These are phyloP conservation scores for Blastomyces emzantsi DNA, from an alignment of 2,329 filamentous ascomycete genomes.

Conservation along the genomic window DNA sequence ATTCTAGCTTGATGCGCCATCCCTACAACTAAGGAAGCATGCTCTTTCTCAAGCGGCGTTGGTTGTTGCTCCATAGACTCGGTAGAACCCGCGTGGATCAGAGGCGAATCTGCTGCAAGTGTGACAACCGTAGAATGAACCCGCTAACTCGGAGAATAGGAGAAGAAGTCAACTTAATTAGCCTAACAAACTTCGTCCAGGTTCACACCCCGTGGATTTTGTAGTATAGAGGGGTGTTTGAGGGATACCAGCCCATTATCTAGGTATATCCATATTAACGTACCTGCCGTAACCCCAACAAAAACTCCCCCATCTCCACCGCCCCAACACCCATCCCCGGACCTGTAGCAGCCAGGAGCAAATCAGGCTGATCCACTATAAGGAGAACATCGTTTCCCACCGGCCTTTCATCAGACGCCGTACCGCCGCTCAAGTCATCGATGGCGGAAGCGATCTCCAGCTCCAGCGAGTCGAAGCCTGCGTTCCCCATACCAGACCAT, in stretches of 20 bases:
- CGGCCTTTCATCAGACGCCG: conserved; percentile 15
- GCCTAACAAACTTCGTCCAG: no score
- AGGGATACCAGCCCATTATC: conserved; percentile 7
- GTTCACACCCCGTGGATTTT: not conserved
- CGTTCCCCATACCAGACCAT: conserved; percentile 18
- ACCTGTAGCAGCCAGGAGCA: conserved; percentile 52
- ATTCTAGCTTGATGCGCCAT: conserved; percentile 66
- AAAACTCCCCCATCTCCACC: conserved; percentile 44
- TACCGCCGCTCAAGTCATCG: conserved; percentile 20
- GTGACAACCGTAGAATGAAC: conserved; percentile 59
- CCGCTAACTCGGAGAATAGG: conserved; percentile 34
- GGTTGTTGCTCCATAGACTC: conserved; percentile 32
- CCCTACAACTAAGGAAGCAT: conserved; percentile 61
- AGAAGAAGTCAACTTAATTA: not conserved
- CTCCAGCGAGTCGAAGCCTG: conserved; percentile 29
- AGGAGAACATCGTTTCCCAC: conserved; percentile 42
- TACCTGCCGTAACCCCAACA: conserved; percentile 57
- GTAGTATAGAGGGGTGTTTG: not conserved
- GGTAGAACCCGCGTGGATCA: conserved; percentile 45
- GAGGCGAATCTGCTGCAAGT: conserved; percentile 62
- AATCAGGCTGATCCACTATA: conserved; percentile 57
- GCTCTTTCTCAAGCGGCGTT: conserved; percentile 60
- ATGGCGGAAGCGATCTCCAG: conserved; percentile 28
- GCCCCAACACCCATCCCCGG: conserved; percentile 36
- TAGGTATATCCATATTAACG: conserved; percentile 22